These are phyloP conservation scores for Jamesozyma spencerorum DNA, from an alignment of 805 yeast genomes.

Conservation along the genomic window DNA sequence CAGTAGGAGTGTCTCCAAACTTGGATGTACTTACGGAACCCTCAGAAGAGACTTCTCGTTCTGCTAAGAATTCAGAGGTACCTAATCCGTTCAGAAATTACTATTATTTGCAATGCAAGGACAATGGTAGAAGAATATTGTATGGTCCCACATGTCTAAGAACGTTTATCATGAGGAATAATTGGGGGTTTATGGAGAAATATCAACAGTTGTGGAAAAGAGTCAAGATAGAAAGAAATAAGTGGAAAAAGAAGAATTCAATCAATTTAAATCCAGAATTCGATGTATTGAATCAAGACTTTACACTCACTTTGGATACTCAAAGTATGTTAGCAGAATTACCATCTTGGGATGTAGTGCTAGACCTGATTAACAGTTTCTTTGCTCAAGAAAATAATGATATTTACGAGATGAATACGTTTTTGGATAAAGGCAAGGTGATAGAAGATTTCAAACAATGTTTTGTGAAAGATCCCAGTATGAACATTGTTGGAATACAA, in stretches of 20 bases:
- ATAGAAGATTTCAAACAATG: constrained; percentile 15
- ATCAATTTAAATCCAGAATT: constrained; percentile 14
- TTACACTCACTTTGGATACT: constrained; percentile 3
- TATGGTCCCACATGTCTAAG: constrained; percentile 28
- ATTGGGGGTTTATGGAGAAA: constrained; percentile 13
- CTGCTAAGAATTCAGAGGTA: not conserved
- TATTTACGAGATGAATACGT: constrained; percentile 8
- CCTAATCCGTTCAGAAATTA: constrained; percentile 11
- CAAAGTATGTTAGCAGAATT: constrained; percentile 9
- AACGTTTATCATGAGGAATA: constrained; percentile 10
- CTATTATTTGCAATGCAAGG: constrained; percentile 12
- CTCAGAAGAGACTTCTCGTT: not conserved
- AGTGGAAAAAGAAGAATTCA: constrained; percentile 13
- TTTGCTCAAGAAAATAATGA: constrained; percentile 11
- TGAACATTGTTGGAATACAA: constrained; percentile 5
- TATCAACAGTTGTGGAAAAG: constrained; percentile 18
- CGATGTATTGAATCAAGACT: constrained; percentile 6
- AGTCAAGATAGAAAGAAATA: constrained; percentile 19
- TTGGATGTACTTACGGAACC: not conserved
- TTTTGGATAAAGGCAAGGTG: constrained; percentile 17
- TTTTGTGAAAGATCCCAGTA: constrained; percentile 8
- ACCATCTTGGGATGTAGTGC: constrained; percentile 16
- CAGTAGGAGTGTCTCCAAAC: no score
- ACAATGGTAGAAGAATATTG: constrained; percentile 16
- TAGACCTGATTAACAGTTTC: constrained; percentile 8